Base-by-base conservation (phyloP, 2,329 filamentous ascomycete genomes). In the Triangularia setosa region DNA sequence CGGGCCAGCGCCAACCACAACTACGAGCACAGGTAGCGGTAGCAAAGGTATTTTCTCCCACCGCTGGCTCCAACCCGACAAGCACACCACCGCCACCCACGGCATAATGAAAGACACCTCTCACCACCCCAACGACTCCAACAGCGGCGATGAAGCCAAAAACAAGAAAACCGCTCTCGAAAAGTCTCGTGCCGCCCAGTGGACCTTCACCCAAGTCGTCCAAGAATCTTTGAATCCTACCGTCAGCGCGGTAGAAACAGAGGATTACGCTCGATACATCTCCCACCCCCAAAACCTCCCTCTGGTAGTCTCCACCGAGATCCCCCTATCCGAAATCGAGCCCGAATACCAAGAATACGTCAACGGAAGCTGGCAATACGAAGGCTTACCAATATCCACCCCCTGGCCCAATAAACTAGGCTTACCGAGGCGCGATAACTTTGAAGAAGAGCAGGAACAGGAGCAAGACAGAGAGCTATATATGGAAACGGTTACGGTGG, bases 241-340 rank as follows among this genome's bases (percentile, higher is more conserved):
- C 0, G 91, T 99, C 40, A 90, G 86, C 7, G 78, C 83, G 7
- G 84, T 86, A 44, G 94, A 98, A 78, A 87, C 88, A 24, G 88
- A 90, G 56, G 95, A 98, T 74, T 99, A 99, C 75, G 85, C 88
- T 64, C 87, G 90, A 24, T 99, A 98, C 76, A 88, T 99, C 69
- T 87, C 85, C 57, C 95, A 99, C 73, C 93, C 95, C 1, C 88
- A 96, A 63, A 93, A 90, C 61, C 86, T 99, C 0, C 93, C 94
- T 0, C 83, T 99, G 1, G 92, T 95, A 0, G 83, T 91, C 1
- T 90, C 88, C 4, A 87, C 83, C 44, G 87, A 91, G 65, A 83
- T 85, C 3, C 86, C 87, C 8, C 75, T 78, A 56, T 67, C 69
- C 44, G 68, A 87, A 65, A 78, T 86, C 55, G 81, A 86, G 65